Evolutionary conservation across 2,329 filamentous ascomycete genomes (phyloP).

Genomic region (Pseudovirgaria hyperparasitica): DNA sequence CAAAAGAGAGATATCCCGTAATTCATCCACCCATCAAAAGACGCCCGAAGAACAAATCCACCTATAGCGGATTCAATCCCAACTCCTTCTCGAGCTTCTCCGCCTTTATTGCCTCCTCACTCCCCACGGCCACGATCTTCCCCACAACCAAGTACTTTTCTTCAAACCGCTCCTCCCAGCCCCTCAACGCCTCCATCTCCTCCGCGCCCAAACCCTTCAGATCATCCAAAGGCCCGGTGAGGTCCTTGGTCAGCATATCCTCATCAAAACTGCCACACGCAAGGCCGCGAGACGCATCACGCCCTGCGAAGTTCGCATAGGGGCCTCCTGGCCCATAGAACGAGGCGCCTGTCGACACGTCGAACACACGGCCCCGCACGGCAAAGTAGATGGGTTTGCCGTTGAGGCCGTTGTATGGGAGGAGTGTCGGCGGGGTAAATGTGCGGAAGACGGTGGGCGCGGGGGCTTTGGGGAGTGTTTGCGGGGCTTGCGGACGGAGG

Average conservation of each 20-base stretch:
- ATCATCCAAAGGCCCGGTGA: conserved; percentile 70
- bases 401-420: conserved; percentile 69
- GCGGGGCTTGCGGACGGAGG: conserved; percentile 40
- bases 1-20: too few relatives aligned
- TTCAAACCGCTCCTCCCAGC: conserved; percentile 87
- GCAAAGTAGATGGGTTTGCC: conserved; percentile 71
- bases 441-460: conserved; percentile 75
- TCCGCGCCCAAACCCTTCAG: conserved; percentile 59
- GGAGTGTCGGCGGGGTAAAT: conserved; percentile 71
- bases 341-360: conserved; percentile 74
- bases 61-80: too few relatives aligned
- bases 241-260: conserved; percentile 86
- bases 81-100: too few relatives aligned
- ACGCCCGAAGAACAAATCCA: too few relatives aligned
- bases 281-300: conserved; percentile 78
- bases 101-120: conserved; percentile 36
- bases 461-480: conserved; percentile 40
- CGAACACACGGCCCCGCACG: conserved; percentile 85
- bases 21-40: too few relatives aligned
- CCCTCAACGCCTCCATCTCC: conserved; percentile 69
- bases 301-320: conserved; percentile 90
- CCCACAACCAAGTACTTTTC: conserved; percentile 97
- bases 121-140: conserved; percentile 57
- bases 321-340: conserved; percentile 95
- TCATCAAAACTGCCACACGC: conserved; percentile 88